Evolutionary conservation across 768 basidiomycete species (phyloP), one percentile per base, ranked within the genome.

Genomic region (Lactifluus volemus): DNA sequence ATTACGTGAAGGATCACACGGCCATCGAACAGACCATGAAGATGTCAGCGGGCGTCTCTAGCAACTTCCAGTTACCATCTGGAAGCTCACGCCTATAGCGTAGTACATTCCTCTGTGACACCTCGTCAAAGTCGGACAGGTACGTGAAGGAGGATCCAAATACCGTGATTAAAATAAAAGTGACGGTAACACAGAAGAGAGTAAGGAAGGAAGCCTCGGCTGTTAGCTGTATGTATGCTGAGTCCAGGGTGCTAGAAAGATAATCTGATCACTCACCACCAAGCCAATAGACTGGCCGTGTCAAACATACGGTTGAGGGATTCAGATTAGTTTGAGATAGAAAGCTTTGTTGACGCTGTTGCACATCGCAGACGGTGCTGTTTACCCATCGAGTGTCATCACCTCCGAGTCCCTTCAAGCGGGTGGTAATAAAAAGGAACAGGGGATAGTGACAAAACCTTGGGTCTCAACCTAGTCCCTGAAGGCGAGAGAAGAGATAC

Each of bases 31-130:
- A 42, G 36, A 76, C 77, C 72, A 79, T 75, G 51, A 78, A 73
- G 8, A 76, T 65, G 61, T 79, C 77, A 56, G 74, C 69, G 4
- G 77, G 76, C 41, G 69, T 67, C 53, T 68, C 69, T n/a, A 78
- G 67, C 8, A 76, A 62, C 21, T n/a, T 49, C 65, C 65, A 25
- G 25, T 25, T 25, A 25, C 25, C 25, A 25, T 25, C n/a, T 25
- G 60, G 15, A 34, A 25, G 25, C 25, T 25, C 34, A 11, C 47
- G 58, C 10, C 17, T 41, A 47, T 65, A 58, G 19, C 58, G 59
- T 10, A 51, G 42, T 14, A 57, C 10, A 32, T 65, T 65, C 48
- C 63, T 41, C 65, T 65, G 25, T 17, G 19, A 17, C n/a, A 32
- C 41, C 11, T 39, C 19, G 10, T 53, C 38, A 49, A 19, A n/a